Conservation (phyloP, 805 yeast species). For the Metschnikowia proteae region DNA sequence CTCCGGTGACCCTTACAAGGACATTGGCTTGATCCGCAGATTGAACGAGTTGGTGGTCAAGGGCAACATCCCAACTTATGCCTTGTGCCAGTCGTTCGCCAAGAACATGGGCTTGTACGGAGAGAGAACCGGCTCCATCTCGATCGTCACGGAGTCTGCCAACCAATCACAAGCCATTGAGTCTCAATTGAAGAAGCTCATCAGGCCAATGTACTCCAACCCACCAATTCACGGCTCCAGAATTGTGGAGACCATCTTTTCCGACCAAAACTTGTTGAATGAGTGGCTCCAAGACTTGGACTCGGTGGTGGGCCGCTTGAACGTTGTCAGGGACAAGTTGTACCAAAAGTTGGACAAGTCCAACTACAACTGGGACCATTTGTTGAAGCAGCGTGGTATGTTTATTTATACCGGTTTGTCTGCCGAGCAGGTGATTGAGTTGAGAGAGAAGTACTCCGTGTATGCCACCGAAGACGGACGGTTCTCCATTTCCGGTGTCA, state of each 20-base stretch:
- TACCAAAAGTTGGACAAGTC: constrained; percentile 59
- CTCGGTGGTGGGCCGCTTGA: constrained; percentile 75
- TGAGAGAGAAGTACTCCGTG: constrained; percentile 70
- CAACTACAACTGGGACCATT: constrained; percentile 77
- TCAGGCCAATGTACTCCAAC: constrained; percentile 85
- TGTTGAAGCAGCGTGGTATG: constrained; percentile 92
- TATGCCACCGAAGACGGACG: constrained; percentile 91
- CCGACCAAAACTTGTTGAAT: constrained; percentile 51
- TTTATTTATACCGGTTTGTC: constrained; percentile 85
- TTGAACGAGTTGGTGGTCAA: constrained; percentile 47
- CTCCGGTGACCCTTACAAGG: constrained; percentile 75
- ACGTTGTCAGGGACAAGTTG: constrained; percentile 63
- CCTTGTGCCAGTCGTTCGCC: constrained; percentile 50
- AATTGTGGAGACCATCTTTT: constrained; percentile 74
- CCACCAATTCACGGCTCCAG: constrained; percentile 95
- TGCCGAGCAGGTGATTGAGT: constrained; percentile 62
- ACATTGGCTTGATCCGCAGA: constrained; percentile 47
- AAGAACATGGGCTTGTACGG: constrained; percentile 49
- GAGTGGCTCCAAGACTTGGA: constrained; percentile 84
- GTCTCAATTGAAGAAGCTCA: constrained; percentile 78
- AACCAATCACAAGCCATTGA: constrained; percentile 52
- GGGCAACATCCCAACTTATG: constrained; percentile 48
- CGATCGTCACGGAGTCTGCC: constrained; percentile 54
- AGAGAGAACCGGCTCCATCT: constrained; percentile 72
- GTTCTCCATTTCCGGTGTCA: constrained; percentile 86